Evolutionary conservation across 2,329 filamentous ascomycete genomes (phyloP).

Genomic region (Plenodomus biglobosus): DNA sequence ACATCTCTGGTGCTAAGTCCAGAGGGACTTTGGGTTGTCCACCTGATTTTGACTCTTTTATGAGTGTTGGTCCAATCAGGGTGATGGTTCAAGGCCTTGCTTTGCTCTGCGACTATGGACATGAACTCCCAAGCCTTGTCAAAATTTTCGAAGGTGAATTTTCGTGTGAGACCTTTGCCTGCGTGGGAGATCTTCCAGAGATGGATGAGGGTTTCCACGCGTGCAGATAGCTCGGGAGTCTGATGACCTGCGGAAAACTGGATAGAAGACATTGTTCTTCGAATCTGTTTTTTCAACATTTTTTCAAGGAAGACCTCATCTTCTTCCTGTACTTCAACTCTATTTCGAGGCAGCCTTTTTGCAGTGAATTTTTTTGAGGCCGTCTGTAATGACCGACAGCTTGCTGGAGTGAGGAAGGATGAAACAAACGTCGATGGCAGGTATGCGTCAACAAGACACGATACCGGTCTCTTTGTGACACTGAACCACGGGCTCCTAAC

Average conservation of each 20-base stretch:
- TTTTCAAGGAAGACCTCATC: too few relatives aligned
- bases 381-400: too few relatives aligned
- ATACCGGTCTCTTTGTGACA: not conserved
- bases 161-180: slow-evolving; percentile 28
- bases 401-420: not conserved
- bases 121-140: slow-evolving; percentile 40
- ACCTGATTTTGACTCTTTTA: slow-evolving; percentile 37
- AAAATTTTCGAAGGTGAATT: slow-evolving; percentile 35
- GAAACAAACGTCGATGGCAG: not conserved
- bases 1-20: slow-evolving; percentile 41
- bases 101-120: slow-evolving; percentile 37
- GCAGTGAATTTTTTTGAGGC: not conserved
- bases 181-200: slow-evolving; percentile 31
- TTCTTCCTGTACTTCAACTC: too few relatives aligned
- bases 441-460: slow-evolving; percentile 2
- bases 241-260: slow-evolving; percentile 35
- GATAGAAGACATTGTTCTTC: too few relatives aligned
- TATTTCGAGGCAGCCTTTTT: not conserved
- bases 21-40: slow-evolving; percentile 41
- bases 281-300: too few relatives aligned
- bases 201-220: slow-evolving; percentile 23
- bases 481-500: slow-evolving; percentile 7
- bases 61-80: slow-evolving; percentile 41
- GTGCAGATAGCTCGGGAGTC: slow-evolving; percentile 29
- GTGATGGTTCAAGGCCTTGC: slow-evolving; percentile 37